Base-by-base conservation (phyloP, 2,329 filamentous ascomycete species). In the Penicillium sp. region DNA sequence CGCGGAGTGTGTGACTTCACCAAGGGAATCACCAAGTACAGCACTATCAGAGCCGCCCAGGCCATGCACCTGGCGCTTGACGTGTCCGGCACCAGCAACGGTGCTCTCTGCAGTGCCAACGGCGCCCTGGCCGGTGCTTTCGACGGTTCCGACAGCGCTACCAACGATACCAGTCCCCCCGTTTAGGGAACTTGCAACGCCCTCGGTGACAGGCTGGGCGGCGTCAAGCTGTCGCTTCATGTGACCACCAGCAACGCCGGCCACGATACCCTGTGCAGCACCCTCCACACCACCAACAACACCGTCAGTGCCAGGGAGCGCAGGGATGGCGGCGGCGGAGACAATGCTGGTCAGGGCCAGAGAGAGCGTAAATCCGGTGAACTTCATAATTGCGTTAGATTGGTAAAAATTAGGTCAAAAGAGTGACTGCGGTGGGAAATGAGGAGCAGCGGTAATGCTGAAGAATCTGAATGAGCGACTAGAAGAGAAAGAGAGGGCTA, bases 331-430 rank as follows among this genome's bases (percentile, higher is more conserved):
- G 37, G 67, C 68, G 34, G 72, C 67, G 41, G 68, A 70, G 48
- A 67, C 69, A 60, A 68, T 58, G 62, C 72, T 64, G 55, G 69
- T 69, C 54, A 75, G 43, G 43, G 72, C 72, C 28, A 76, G 63
- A 38, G 73, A 69, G 55, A 70, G 56, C 42, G 70, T 50, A 54
- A 76, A 64, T 67, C 70, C 70, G 63, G 71, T 71, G 69, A 76
- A 71, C 71, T 75, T 76, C 74, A 76, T 76, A 60, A 43, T 74
- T 59, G 58, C 58, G 53, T 50, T 65, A 31, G 62, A 17, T 35
- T 28, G 57, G 50, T 41, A 45, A 2, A 4, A 47, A 45, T 25
- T 28, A 42, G 17, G 58, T 64, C 12, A 59, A 71, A 70, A 58
- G 64, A 73, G 61, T 66, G 70, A 68, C 60, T 66, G 50, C 28